phyloP scores from a whole-genome alignment of 2,329 filamentous ascomycete species.

The Ophiocordyceps camponoti-leonardi region DNA sequence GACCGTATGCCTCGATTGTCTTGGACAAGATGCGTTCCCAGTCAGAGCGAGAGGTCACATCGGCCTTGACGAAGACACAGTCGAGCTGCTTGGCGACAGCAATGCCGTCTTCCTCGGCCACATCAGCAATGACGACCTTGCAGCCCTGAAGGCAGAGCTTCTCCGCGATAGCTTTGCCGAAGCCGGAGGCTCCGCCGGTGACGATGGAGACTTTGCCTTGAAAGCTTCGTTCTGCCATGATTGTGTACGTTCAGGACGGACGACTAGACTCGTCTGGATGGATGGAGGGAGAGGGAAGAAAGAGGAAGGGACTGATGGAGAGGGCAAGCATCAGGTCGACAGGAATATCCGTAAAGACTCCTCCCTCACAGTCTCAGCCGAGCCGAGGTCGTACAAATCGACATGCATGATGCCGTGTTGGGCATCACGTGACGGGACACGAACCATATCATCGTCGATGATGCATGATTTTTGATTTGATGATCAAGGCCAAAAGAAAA shows the following conservation, averaged over 20 bases:
- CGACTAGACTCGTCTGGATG: not conserved
- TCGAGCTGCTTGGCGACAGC: constrained; percentile 26
- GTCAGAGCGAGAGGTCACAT: constrained; percentile 34
- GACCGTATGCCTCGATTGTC: constrained; percentile 27
- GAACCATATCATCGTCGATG: no score
- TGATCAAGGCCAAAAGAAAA: no score
- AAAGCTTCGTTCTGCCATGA: constrained; percentile 15
- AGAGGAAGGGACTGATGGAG: not conserved
- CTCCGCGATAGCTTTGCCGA: constrained; percentile 42
- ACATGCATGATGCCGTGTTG: not conserved
- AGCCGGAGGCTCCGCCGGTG: constrained; percentile 42
- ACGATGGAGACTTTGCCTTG: constrained; percentile 24
- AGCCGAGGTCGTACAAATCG: not conserved
- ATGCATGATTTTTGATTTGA: no score
- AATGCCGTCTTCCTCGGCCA: constrained; percentile 34
- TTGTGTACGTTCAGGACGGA: not conserved
- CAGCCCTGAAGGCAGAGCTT: constrained; percentile 43
- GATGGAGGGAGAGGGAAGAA: not conserved
- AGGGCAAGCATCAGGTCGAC: not conserved
- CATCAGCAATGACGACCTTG: constrained; percentile 43
- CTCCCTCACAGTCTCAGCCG: not conserved
- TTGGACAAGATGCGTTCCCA: constrained; percentile 33
- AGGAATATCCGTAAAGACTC: not conserved
- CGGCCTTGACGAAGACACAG: constrained; percentile 22
- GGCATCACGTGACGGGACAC: no score